Percentiles rank a stretch among this genome's conserved stretches.
These are phyloP conservation scores for Chalaropsis ovoidea DNA, from an alignment of 2,329 filamentous ascomycete genomes.

Conservation along the genomic window DNA sequence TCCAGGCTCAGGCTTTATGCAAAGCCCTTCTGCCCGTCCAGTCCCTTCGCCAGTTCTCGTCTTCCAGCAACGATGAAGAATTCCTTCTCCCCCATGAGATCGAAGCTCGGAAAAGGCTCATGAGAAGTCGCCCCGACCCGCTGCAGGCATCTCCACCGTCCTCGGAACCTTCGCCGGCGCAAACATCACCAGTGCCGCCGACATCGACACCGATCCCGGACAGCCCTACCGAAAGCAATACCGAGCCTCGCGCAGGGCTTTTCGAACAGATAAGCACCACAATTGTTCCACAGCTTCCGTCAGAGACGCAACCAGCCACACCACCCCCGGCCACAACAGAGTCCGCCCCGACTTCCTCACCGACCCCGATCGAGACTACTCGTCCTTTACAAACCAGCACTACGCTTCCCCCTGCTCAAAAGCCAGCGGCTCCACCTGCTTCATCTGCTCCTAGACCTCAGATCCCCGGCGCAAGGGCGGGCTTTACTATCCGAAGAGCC, in stretches of 20 bases:
- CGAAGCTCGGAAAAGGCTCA: constrained; percentile 17
- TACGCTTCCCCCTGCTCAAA: background rate
- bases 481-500: constrained; percentile 19
- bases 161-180: background rate
- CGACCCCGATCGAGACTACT: background rate
- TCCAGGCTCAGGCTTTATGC: constrained; percentile 17
- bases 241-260: background rate
- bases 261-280: constrained; percentile 10
- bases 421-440: background rate
- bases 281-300: background rate
- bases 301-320: background rate
- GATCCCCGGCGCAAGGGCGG: background rate
- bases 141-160: background rate
- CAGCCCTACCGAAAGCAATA: too few species aligned
- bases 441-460: background rate
- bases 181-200: background rate
- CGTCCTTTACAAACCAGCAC: too few species aligned
- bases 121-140: background rate
- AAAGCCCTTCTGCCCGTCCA: background rate
- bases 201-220: background rate
- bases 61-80: constrained; percentile 15
- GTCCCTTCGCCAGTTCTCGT: constrained; percentile 11
- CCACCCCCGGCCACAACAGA: background rate
- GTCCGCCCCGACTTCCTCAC: background rate
- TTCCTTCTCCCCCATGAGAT: constrained; percentile 20